phyloP scores from a whole-genome alignment of 768 basidiomycete species.

The Podaxis rugospora region DNA sequence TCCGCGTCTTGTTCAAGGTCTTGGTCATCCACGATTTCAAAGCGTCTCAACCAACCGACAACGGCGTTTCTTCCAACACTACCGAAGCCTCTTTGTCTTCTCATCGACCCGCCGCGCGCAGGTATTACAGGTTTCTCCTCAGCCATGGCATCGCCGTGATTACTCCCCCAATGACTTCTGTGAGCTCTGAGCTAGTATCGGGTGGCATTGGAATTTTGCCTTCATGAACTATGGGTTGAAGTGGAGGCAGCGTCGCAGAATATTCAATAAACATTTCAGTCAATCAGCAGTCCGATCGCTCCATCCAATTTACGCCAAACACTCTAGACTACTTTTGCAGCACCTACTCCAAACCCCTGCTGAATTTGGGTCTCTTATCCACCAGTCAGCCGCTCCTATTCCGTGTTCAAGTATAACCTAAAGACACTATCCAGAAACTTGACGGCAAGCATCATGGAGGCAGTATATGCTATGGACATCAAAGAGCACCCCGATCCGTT shows the following conservation, averaged over 20 bases:
- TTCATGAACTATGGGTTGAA: not conserved
- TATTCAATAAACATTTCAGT: conserved; percentile 7
- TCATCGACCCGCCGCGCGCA: too few relatives aligned
- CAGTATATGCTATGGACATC: conserved; percentile 45
- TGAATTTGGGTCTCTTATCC: not conserved
- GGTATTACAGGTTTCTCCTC: too few relatives aligned
- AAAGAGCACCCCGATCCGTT: conserved; percentile 20
- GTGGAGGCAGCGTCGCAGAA: conserved; percentile 8
- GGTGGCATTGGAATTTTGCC: conserved; percentile 5
- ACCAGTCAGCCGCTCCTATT: not conserved
- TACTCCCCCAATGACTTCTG: not conserved
- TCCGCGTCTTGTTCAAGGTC: too few relatives aligned
- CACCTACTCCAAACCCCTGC: not conserved
- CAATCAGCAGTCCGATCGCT: conserved; percentile 24
- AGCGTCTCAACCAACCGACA: too few relatives aligned
- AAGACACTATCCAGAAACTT: not conserved
- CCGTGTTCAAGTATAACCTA: not conserved
- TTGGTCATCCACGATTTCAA: too few relatives aligned
- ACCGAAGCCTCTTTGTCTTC: too few relatives aligned
- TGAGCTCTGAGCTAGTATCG: not conserved
- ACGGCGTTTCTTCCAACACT: too few relatives aligned
- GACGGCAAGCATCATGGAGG: conserved; percentile 12
- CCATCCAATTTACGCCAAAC: conserved; percentile 24
- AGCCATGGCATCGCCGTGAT: too few relatives aligned
- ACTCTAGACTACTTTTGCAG: not conserved